Base-by-base conservation (phyloP, 148 eudicot species). In the Salicornia ramosissima region DNA sequence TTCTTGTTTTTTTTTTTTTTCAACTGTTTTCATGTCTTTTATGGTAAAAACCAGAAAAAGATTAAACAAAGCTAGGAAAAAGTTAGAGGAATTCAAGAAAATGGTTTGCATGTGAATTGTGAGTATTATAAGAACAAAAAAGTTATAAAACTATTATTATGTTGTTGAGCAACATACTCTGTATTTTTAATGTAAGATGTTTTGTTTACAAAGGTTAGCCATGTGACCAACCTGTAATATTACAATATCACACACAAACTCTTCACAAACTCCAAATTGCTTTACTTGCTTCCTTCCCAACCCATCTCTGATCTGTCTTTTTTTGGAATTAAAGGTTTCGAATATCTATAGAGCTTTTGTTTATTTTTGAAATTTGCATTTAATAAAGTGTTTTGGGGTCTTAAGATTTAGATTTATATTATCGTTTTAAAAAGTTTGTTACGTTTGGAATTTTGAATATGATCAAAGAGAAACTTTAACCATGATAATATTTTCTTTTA, bases 171-270 rank as follows among this genome's bases (percentile, higher is more conserved):
- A 49, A 30, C 30, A 33, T 12, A 24, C 36, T 42, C 40, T 28
- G 52, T 49, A 42, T 14, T 18, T 46, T 31, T 45, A 33, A 26
- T 28, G 54, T 19, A 33, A 60, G 1, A 45, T 65, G 54, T 10
- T n/a, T 65, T 65, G 34, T 26, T 65, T 46, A 46, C 54, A 45
- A 65, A 31, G 24, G 13, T 49, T 13, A 19, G 22, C 45, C 24
- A 49, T 33, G 57, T 49, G 57, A 66, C 56, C 70, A 66, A 43
- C 70, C 70, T 66, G 70, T 49, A 33, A 10, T 9, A 10, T 15
- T 34, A n/a, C 64, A 60, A 9, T 33, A 3, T n/a, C 26, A 34
- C 43, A 66, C 1, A 18, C 6, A 49, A 49, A 14, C 56, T 12
- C 52, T 42, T 34, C 51, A 64, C 22, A 39, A 4, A 47, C 24